Evolutionary conservation across 768 basidiomycete species (phyloP).

Genomic region (Leucosporidium yakuticum): DNA sequence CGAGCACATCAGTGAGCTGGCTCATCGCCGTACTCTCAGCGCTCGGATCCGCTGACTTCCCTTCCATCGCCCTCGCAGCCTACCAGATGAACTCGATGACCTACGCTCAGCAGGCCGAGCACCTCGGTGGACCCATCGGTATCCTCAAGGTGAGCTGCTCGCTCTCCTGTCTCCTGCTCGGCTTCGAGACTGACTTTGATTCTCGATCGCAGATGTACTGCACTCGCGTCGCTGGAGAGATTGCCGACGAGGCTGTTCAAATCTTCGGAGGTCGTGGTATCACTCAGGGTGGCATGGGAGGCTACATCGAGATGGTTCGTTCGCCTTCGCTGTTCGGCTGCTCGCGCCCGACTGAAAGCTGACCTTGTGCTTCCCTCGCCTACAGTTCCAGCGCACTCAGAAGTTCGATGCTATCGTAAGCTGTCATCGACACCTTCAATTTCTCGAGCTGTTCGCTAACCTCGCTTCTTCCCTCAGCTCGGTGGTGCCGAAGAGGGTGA

Average conservation of each 20-base stretch:
- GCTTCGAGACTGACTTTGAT: background rate
- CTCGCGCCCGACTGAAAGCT: background rate
- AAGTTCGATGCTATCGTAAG: constrained; percentile 24
- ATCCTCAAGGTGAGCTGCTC: constrained; percentile 20
- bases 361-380: too few relatives aligned
- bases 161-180: background rate
- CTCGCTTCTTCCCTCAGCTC: background rate
- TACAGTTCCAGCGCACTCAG: constrained; percentile 2
- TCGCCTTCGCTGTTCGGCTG: background rate
- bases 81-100: constrained; percentile 22
- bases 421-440: background rate
- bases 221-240: constrained; percentile 22
- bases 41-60: background rate
- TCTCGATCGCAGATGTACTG: constrained; percentile 1
- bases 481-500: constrained; percentile 25
- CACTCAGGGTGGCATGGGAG: constrained; percentile 48
- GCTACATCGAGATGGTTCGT: constrained; percentile 13
- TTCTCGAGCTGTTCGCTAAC: background rate
- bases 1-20: constrained; percentile 60
- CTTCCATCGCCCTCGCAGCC: background rate
- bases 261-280: constrained; percentile 82
- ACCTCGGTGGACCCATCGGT: constrained; percentile 33
- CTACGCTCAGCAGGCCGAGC: constrained; percentile 31
- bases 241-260: constrained; percentile 61
- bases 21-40: constrained; percentile 63